Evolutionary conservation across 495 filamentous ascomycete genomes (phyloP).

Genomic region (Daldinia caldariorum): DNA sequence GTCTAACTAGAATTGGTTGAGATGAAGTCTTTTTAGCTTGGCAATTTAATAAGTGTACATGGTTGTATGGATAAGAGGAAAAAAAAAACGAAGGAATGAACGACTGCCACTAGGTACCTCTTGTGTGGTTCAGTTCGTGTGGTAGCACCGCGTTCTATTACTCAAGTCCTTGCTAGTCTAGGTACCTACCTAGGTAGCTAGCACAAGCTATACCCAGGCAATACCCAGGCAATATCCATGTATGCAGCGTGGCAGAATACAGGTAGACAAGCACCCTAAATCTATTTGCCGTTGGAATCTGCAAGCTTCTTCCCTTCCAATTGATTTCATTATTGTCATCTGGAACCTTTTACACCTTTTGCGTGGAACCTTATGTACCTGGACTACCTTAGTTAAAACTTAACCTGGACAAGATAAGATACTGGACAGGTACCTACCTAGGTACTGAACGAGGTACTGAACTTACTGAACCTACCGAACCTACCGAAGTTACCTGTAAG

Average conservation of each 20-base stretch:
- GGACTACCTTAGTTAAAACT: too few species aligned
- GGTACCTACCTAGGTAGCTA: too few species aligned
- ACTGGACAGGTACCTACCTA: too few species aligned
- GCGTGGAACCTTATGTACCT: conserved; percentile 19
- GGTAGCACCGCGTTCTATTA: conserved; percentile 28
- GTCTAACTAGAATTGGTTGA: conserved; percentile 13
- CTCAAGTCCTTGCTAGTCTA: conserved; percentile 9
- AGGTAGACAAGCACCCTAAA: not conserved
- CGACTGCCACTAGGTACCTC: conserved; percentile 16
- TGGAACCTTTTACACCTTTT: not conserved
- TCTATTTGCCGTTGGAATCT: conserved; percentile 17
- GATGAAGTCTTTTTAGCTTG: conserved; percentile 17
- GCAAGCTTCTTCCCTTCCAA: conserved; percentile 25
- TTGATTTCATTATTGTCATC: conserved; percentile 17
- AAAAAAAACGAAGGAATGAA: conserved; percentile 4
- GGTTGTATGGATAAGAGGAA: not conserved
- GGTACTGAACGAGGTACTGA: conserved; percentile 7
- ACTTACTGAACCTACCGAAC: conserved; percentile 23
- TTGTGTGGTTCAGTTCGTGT: conserved; percentile 10
- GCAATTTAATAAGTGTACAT: too few species aligned
- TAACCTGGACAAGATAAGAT: too few species aligned
- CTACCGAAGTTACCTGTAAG: conserved; percentile 13
- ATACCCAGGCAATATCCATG: not conserved
- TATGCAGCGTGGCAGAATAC: conserved; percentile 1
- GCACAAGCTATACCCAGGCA: not conserved